A percentile compares a stretch with the other conserved stretches of the same genome.
Evolutionary conservation across 805 yeast genomes (phyloP).

Genomic region (Candida hungchunana): DNA sequence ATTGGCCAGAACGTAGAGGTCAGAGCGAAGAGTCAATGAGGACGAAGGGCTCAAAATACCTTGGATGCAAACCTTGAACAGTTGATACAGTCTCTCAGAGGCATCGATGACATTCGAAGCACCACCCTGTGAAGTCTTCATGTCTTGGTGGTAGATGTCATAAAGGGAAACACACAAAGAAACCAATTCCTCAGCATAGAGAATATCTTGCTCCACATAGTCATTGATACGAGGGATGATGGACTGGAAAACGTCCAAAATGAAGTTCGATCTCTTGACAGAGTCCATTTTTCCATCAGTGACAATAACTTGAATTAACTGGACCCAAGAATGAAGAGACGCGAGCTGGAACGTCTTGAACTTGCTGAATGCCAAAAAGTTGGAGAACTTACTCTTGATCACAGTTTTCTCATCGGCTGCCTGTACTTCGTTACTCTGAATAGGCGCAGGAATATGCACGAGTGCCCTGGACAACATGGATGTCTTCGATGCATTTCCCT

Average conservation of each 20-base stretch:
- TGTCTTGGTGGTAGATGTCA: constrained; percentile 53
- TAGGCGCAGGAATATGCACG: constrained; percentile 14
- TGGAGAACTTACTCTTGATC: constrained; percentile 36
- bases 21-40: constrained; percentile 65
- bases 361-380: constrained; percentile 41
- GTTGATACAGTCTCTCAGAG: constrained; percentile 53
- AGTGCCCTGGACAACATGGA: constrained; percentile 12
- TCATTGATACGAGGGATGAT: constrained; percentile 74
- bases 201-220: constrained; percentile 61
- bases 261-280: constrained; percentile 51
- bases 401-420: constrained; percentile 21
- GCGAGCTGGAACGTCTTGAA: constrained; percentile 51
- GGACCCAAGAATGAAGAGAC: constrained; percentile 79
- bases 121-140: constrained; percentile 29
- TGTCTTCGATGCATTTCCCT: constrained; percentile 14
- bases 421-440: constrained; percentile 22
- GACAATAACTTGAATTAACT: constrained; percentile 68
- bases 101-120: constrained; percentile 36
- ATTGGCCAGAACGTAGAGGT: constrained; percentile 70
- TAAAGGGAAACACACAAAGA: constrained; percentile 70
- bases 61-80: constrained; percentile 68
- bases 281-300: constrained; percentile 52
- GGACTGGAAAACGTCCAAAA: constrained; percentile 71
- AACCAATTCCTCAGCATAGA: constrained; percentile 71
- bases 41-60: constrained; percentile 72